These are phyloP conservation scores for Xylaria sp. DNA, from an alignment of 2,329 filamentous ascomycete genomes.

Conservation along the genomic window DNA sequence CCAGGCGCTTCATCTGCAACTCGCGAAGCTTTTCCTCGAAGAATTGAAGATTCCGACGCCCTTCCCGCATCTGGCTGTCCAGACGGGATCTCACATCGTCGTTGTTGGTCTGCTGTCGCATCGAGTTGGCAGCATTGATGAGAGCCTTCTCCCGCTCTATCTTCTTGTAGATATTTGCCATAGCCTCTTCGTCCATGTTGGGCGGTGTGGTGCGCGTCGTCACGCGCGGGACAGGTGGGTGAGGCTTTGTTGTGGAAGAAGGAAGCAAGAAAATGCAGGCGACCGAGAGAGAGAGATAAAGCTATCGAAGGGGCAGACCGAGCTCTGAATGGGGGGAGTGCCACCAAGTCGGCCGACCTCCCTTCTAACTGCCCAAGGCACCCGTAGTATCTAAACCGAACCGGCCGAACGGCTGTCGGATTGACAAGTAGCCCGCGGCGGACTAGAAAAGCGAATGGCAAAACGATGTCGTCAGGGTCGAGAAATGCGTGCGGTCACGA, in stretches of 20 bases:
- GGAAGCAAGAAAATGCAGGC: constrained; percentile 22
- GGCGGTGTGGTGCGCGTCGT: constrained; percentile 42
- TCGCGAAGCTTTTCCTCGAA: constrained; percentile 91
- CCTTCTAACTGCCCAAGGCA: not conserved
- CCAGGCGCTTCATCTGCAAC: constrained; percentile 78
- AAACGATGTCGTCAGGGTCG: constrained; percentile 29
- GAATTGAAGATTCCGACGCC: constrained; percentile 90
- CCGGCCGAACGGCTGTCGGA: not conserved
- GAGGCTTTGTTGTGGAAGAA: constrained; percentile 13
- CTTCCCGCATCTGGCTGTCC: constrained; percentile 93
- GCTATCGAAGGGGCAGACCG: constrained; percentile 1
- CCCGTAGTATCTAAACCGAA: not conserved
- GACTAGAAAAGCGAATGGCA: too few relatives aligned
- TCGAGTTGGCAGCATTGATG: constrained; percentile 89
- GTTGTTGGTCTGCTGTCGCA: constrained; percentile 96
- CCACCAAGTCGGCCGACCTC: not conserved
- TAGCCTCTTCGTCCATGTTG: constrained; percentile 66
- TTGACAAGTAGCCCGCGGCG: not conserved
- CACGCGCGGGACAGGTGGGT: constrained; percentile 39
- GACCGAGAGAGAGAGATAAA: constrained; percentile 17
- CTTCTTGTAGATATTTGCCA: constrained; percentile 88
- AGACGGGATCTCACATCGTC: constrained; percentile 85
- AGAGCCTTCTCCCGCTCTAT: constrained; percentile 96
- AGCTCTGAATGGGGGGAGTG: not conserved
- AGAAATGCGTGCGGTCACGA: constrained; percentile 9